These are phyloP conservation scores for Mycena maculata DNA, from an alignment of 768 basidiomycete genomes.

Conservation along the genomic window DNA sequence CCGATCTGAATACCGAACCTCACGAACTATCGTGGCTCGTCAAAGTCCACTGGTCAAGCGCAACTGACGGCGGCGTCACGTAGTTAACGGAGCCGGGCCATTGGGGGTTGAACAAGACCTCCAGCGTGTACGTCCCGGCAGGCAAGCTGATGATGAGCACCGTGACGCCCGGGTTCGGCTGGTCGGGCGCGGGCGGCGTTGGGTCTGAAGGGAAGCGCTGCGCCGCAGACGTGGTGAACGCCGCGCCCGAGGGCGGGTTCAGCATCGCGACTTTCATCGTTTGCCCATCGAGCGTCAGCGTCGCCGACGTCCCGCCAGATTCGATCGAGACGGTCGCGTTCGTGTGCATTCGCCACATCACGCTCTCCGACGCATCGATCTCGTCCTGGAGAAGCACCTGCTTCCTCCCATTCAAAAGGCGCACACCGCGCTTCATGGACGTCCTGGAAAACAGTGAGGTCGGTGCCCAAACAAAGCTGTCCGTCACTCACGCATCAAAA, in stretches of 20 bases:
- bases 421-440: conserved; percentile 88
- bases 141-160: conserved; percentile 80
- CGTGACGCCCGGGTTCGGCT: conserved; percentile 80
- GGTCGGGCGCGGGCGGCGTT: conserved; percentile 72
- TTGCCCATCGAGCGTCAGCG: conserved; percentile 77
- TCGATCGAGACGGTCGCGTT: conserved; percentile 79
- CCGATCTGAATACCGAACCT: neutral
- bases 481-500: conserved; percentile 76
- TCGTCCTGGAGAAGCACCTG: conserved; percentile 97
- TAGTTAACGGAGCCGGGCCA: conserved; percentile 76
- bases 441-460: conserved; percentile 51
- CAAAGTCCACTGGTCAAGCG: conserved; percentile 80
- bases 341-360: conserved; percentile 96
- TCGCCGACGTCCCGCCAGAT: conserved; percentile 72
- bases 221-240: conserved; percentile 67
- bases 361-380: conserved; percentile 65
- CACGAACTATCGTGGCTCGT: conserved; percentile 72
- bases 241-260: conserved; percentile 72
- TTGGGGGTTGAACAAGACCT: conserved; percentile 93
- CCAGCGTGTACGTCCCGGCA: conserved; percentile 76
- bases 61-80: conserved; percentile 78
- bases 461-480: neutral
- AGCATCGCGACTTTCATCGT: conserved; percentile 75
- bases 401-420: conserved; percentile 81
- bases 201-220: conserved; percentile 70